phyloP scores from a whole-genome alignment of 169 alveolate genomes.

The Eimeria sp. region DNA sequence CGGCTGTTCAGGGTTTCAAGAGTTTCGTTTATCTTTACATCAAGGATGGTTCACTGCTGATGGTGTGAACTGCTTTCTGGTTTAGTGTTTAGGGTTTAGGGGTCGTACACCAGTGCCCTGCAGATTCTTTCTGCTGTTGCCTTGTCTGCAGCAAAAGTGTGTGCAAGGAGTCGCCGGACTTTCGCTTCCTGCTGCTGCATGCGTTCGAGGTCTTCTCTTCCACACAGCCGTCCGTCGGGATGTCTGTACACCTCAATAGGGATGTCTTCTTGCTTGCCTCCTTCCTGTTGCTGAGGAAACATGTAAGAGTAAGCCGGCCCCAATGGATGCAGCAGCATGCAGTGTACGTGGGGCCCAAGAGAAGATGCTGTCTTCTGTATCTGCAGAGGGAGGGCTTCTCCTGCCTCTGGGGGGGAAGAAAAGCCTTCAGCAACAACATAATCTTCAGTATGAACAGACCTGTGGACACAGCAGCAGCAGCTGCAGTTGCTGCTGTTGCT shows the following conservation, averaged over 20 bases:
- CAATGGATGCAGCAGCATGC: constrained; percentile 52
- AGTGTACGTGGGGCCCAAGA: constrained; percentile 33
- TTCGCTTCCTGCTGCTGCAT: not conserved
- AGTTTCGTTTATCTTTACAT: too few relatives aligned
- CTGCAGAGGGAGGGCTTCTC: not conserved
- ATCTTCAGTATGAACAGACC: not conserved
- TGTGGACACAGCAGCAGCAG: not conserved
- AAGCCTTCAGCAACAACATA: not conserved
- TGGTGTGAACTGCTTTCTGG: not conserved
- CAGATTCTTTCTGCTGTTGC: constrained; percentile 15
- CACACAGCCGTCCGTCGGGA: not conserved
- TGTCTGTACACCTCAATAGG: constrained; percentile 50
- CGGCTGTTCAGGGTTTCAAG: too few relatives aligned
- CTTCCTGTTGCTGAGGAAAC: not conserved
- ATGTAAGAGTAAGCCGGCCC: not conserved
- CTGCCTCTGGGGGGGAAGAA: not conserved
- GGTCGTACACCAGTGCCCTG: constrained; percentile 31
- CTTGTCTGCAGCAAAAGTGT: constrained; percentile 4
- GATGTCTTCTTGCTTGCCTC: not conserved
- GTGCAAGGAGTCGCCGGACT: not conserved
- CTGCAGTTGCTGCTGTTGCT: not conserved
- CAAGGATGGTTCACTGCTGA: too few relatives aligned
- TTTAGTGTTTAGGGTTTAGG: constrained; percentile 3
- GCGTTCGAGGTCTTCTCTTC: not conserved
- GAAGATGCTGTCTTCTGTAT: not conserved